These are phyloP conservation scores for Didymosphaeria variabile DNA, from an alignment of 2,329 filamentous ascomycete species.

Conservation along the genomic window DNA sequence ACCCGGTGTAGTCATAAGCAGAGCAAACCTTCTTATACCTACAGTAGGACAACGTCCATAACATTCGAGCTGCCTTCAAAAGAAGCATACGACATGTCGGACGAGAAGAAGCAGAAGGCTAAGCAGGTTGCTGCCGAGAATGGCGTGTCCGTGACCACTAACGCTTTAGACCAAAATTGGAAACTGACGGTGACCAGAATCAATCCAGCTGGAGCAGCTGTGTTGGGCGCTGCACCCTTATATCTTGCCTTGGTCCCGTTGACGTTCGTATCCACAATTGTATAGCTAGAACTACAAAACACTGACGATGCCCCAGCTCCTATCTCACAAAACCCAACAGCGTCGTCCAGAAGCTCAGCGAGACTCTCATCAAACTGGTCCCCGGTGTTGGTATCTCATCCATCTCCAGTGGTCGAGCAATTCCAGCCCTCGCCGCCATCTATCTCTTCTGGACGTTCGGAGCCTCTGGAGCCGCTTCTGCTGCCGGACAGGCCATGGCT, in stretches of 20 bases:
- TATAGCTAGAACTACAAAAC: not conserved
- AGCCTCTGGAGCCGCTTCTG: constrained; percentile 3
- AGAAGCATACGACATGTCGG: constrained; percentile 6
- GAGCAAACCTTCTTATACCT: not conserved
- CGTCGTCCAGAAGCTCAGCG: constrained; percentile 7
- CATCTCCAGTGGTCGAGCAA: constrained; percentile 5
- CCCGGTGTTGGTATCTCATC: constrained; percentile 5
- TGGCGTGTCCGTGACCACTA: not conserved
- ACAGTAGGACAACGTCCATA: not conserved
- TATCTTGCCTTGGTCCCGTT: constrained; percentile 5
- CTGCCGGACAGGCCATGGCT: constrained; percentile 7
- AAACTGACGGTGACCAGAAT: not conserved
- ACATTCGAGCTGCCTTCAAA: constrained; percentile 5
- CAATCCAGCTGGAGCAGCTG: not conserved
- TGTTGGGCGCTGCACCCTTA: constrained; percentile 2
- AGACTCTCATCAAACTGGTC: not conserved
- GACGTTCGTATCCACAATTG: not conserved
- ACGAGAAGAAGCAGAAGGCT: not conserved
- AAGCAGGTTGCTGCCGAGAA: not conserved
- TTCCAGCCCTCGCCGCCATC: constrained; percentile 1
- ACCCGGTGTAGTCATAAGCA: not conserved
- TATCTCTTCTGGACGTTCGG: constrained; percentile 13
- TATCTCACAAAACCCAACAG: constrained; percentile 4
- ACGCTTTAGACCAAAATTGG: not conserved
- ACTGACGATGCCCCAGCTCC: not conserved